Base-by-base conservation (phyloP, 2,329 filamentous ascomycete species). In the Diaporthe amygdali region DNA sequence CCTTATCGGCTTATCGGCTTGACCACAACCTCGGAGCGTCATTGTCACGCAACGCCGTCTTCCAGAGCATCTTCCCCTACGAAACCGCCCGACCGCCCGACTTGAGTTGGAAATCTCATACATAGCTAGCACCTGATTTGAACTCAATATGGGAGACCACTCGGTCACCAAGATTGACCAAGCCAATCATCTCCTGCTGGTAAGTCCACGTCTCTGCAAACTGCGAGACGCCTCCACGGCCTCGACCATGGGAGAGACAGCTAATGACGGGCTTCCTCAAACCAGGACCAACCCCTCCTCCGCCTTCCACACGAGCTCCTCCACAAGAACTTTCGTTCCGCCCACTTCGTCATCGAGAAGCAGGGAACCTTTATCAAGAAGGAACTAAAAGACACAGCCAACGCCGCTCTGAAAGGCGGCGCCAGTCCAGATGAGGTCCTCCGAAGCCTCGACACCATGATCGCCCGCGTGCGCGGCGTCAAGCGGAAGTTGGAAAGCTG, bases 281-380 rank as follows among this genome's bases (percentile, higher is more conserved):
- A 22, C 64, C 44, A 96, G 95, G 96, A 99, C 79, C 96, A 98
- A 88, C 93, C 96, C 5, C 93, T 98, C 75, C 91, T 99, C 75
- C 94, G 95, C 41, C 90, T 98, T 27, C 96, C 96, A 22, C 93
- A 96, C 82, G 96, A 98, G 80, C 92, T 98, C 70, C 91, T 97
- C 27, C 93, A 95, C 69, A 96, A 96, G 81, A 98, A 97, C 84
- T 97, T 98, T 84, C 96, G 97, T 77, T 91, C 92, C 4, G 93
- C 93, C 52, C 93, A 95, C 80, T 91, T 92, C 78, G 86, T 90
- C 74, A 89, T 95, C 80, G 93, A 96, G 79, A 92, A 91, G 79
- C 90, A 93, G 76, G 90, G 89, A 73, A 86, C 87, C 22, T 85
- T 86, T 61, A 83, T 94, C 74, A 90, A 90, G 77, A 87, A 89